Evolutionary conservation across 192 early-diverging fungal genomes (phyloP), one percentile per base, ranked within the genome.

Genomic region (Coemansia sp.): DNA sequence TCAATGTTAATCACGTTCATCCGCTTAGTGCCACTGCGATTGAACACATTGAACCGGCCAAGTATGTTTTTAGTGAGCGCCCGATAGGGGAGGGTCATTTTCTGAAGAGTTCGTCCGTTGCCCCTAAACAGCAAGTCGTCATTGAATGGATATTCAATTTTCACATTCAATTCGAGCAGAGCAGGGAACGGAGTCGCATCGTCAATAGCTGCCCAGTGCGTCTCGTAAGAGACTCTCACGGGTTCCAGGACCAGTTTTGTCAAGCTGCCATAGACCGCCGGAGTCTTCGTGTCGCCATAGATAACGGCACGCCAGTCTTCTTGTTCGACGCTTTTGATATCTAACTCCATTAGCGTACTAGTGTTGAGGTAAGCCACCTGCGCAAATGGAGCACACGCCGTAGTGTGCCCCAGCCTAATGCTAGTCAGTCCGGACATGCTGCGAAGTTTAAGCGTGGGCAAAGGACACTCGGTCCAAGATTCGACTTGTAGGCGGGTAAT

Each of bases 81-180:
- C 6, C 35, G 4, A 7, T 40, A 60, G 29, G 36, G 36, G 21
- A 60, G n/a, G 36, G 8, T n/a, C 1, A 60, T 6, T 9, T 24
- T n/a, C 31, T n/a, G 34, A 5, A 60, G 35, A 16, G 57, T 39
- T 21, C 19, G 3, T 1, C 57, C 57, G 36, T 39, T 60, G 10
- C 57, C 57, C 7, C 57, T 60, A 24, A 39, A 60, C 5, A 60
- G 57, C 57, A 60, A 37, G 57, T 60, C 57, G 34, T 60, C 57
- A 6, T 6, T 39, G 24, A 60, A 60, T n/a, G 57, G 57, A 4
- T 60, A 60, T 6, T 11, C 36, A 10, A 1, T 19, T 4, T 2
- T 3, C 57, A 60, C 0, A 3, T 19, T 19, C 36, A 60, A 11
- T 13, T 39, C n/a, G 7, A 7, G 0, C 16, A 60, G n/a, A 0